Conservation (phyloP, 1,139 yeast species). For the Saccharomyces hybrid region DNA sequence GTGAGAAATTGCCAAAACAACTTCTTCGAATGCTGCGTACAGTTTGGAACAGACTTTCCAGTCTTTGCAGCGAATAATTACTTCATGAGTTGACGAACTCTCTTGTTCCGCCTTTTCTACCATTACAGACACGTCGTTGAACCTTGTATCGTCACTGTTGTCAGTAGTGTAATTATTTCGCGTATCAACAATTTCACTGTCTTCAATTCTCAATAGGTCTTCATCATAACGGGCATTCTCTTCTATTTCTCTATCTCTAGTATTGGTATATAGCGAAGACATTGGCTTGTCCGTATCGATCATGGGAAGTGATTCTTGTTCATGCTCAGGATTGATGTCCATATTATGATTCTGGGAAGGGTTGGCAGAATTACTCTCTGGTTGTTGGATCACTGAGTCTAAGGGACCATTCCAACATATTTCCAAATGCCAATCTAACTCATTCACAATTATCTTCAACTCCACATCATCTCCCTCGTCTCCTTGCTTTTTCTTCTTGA, state of each 20-base stretch:
- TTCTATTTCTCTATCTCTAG: neutral
- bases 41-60: conserved; percentile 31
- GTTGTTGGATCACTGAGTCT: conserved; percentile 9
- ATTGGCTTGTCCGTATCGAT: conserved; percentile 3
- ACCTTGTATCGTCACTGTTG: conserved; percentile 2
- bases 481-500: conserved; percentile 6
- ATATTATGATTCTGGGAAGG: neutral
- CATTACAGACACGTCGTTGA: conserved; percentile 16
- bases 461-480: conserved; percentile 11
- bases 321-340: neutral
- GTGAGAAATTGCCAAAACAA: conserved; percentile 29
- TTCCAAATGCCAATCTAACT: conserved; percentile 29
- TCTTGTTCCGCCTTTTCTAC: conserved; percentile 22
- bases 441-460: conserved; percentile 25
- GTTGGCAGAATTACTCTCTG: neutral
- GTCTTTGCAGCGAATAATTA: conserved; percentile 25
- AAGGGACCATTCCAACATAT: conserved; percentile 32
- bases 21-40: conserved; percentile 29
- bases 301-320: conserved; percentile 8
- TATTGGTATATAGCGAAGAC: neutral
- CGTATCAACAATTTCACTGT: conserved; percentile 14
- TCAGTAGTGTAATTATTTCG: conserved; percentile 5
- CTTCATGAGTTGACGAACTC: conserved; percentile 18
- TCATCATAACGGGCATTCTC: conserved; percentile 3
- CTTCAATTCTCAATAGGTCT: conserved; percentile 17